Percentiles rank a stretch among this genome's conserved stretches.
Evolutionary conservation across 129 eudicot species (phyloP).

Genomic region (Arctium lappa): DNA sequence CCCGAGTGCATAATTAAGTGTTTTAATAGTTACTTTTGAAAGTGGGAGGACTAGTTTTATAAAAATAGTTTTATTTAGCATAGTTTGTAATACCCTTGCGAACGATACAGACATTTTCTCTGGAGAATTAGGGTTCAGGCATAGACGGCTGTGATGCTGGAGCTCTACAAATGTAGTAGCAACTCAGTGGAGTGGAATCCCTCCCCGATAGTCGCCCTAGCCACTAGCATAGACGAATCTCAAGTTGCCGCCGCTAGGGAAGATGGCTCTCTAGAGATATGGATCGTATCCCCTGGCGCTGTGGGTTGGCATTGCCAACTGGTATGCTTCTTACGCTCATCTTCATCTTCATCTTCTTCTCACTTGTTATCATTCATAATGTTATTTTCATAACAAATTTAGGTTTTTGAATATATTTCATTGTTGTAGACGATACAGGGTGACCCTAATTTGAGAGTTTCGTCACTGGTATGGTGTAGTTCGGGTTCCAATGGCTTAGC

Average conservation of each 20-base stretch:
- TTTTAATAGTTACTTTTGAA: too few species aligned
- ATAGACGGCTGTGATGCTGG: constrained; percentile 37
- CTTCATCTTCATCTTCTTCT: neutral
- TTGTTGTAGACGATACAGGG: constrained; percentile 67
- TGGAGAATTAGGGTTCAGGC: constrained; percentile 24
- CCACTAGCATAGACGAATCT: constrained; percentile 82
- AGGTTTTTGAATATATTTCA: neutral
- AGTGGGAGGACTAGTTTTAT: neutral
- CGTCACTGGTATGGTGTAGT: constrained; percentile 78
- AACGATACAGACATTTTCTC: neutral
- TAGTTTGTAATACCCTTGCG: neutral
- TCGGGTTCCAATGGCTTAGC: constrained; percentile 28
- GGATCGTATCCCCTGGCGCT: constrained; percentile 97
- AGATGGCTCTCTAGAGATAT: constrained; percentile 83
- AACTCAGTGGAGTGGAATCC: constrained; percentile 78
- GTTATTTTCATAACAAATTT: neutral
- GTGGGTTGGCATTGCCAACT: constrained; percentile 95
- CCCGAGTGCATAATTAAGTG: neutral
- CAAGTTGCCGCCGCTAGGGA: constrained; percentile 92
- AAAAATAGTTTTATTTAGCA: neutral
- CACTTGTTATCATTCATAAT: neutral
- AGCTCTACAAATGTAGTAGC: constrained; percentile 43
- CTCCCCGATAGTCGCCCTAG: constrained; percentile 71
- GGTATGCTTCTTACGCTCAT: constrained; percentile 26
- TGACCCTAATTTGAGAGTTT: constrained; percentile 54